Base-by-base conservation (phyloP, 805 yeast genomes). In the Kodamaea laetipori region DNA sequence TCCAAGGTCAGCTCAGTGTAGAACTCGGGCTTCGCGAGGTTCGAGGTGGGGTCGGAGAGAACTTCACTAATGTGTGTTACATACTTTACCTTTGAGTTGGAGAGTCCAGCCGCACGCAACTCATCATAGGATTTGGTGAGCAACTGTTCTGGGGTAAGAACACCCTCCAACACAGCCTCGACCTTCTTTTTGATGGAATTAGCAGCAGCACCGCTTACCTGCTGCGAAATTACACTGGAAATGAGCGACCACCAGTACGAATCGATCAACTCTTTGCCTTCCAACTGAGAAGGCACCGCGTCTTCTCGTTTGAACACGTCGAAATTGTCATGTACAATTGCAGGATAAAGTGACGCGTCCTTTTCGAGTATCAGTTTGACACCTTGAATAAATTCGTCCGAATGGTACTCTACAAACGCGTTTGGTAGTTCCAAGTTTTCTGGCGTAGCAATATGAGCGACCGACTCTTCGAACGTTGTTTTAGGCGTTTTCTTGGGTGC, bases 131-230 rank as follows among this genome's bases (percentile, higher is more conserved):
- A 54, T 10, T 67, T 58, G 0, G 57, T 57, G 4, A 73, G 50
- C 1, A 85, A 70, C 26, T 66, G 64, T 23, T 62, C 55, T 0
- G 92, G 84, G 0, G 76, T 63, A 0, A 94, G 90, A 38, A 72
- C 63, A 46, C 13, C 58, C 54, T 48, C 56, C 40, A 70, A 68
- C 13, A 68, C 43, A 13, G 56, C 55, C 18, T 46, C 47, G 43
- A 86, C 74, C 50, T 77, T 74, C 8, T 48, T 46, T 44, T 75
- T 72, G 23, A 90, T 86, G 1, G 90, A 74, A 7, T 55, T 60
- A 0, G 97, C 96, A 1, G 97, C 95, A 0, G 78, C 74, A 1
- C 96, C 96, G 50, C 86, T 81, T 8, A 86, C 78, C 57, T 86
- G 94, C 59, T 86, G 94, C 0, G 84, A 74, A 2, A 86, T 76